These are phyloP conservation scores for Lepidium sativum DNA, from an alignment of 345 rosid genomes.

Conservation along the genomic window DNA sequence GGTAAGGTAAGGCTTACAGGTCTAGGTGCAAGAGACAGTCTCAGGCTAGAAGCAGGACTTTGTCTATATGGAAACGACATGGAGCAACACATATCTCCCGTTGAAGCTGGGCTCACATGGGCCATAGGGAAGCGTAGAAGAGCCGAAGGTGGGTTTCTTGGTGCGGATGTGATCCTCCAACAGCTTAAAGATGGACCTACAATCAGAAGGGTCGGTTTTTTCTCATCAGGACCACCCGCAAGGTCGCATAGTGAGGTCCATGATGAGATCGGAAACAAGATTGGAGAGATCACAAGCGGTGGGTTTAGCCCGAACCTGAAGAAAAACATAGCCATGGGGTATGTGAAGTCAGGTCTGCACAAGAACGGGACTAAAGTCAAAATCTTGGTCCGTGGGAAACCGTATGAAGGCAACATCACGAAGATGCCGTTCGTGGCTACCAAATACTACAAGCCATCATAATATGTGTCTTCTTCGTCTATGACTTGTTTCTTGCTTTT, in stretches of 20 bases:
- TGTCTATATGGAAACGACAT: constrained; percentile 92
- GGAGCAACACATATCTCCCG: constrained; percentile 85
- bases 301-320: constrained; percentile 96
- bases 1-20: constrained; percentile 90
- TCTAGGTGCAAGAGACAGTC: constrained; percentile 92
- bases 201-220: constrained; percentile 79
- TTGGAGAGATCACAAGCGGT: constrained; percentile 92
- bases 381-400: constrained; percentile 75
- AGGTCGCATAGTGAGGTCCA: constrained; percentile 92
- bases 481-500: constrained; percentile 11
- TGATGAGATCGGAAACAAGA: constrained; percentile 59
- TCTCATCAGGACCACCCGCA: constrained; percentile 83
- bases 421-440: constrained; percentile 85
- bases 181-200: constrained; percentile 82
- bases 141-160: constrained; percentile 94
- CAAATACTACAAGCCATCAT: constrained; percentile 79
- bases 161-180: constrained; percentile 82
- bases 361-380: constrained; percentile 77
- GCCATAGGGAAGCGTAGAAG: constrained; percentile 95
- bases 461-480: constrained; percentile 2
- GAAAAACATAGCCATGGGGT: constrained; percentile 98
- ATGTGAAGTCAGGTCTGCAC: constrained; percentile 87
- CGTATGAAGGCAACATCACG: constrained; percentile 68
- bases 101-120: constrained; percentile 96
- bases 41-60: constrained; percentile 90